Base-by-base conservation (phyloP, 129 eudicot genomes). In the Arctium lappa region DNA sequence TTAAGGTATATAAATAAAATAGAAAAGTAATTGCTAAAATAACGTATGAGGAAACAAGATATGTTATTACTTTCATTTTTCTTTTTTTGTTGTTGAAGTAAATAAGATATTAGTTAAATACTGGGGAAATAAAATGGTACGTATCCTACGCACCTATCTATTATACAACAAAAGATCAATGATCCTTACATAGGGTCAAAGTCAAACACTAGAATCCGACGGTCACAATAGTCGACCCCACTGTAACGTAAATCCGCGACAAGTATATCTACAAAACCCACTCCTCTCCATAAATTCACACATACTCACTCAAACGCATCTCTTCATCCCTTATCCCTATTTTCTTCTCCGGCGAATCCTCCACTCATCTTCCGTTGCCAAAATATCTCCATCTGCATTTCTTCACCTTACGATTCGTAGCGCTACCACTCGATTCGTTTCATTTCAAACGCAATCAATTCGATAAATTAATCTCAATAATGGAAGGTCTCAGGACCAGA, bases 401-500 rank as follows among this genome's bases (percentile, higher is more conserved):
- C 2, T 72, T 15, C 63, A 81, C 9, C 74, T 37, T 4, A 11
- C 72, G 73, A 29, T 42, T 12, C 81, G 6, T 65, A 65, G 69
- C 11, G 38, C 18, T 62, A 77, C 53, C 15, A 22, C 1, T 65
- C 13, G 37, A 11, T 62, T 62, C n/a, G 34, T 50, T 18, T 50
- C 27, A 22, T 37, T 46, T 6, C 27, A 22, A 30, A 0, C 53
- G 66, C 29, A 60, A 60, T 60, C 18, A 18, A 6, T 48, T 69
- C 72, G 42, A 46, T 36, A 71, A 72, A 72, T 22, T 22, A 22
- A 22, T 18, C 77, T 82, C 75, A 44, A 80, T 4, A 63, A 89
- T 88, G 95, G 95, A 91, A 72, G 92, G 94, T 4, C 69, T 86
- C 6, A 88, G 97, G 1, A 73, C 86, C 2, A 80, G 75, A 38